Percentiles rank a stretch among this genome's conserved stretches.
Conservation (phyloP, 1,284 basidiomycete genomes). For the Bjerkandera adusta region DNA sequence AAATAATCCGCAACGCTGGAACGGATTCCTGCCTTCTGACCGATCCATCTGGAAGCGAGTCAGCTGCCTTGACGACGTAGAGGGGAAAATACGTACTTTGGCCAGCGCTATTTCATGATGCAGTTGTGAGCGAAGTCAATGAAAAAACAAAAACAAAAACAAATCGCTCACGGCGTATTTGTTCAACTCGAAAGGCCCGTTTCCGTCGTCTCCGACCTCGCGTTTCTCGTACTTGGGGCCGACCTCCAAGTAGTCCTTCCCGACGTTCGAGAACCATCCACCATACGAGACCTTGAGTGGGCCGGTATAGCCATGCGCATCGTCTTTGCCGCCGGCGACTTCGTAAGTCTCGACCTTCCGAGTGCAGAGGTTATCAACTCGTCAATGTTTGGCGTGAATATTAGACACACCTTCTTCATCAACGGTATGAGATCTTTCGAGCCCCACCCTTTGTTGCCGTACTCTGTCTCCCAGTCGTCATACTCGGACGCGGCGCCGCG, state of each 20-base stretch:
- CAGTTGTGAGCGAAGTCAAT: too few species aligned
- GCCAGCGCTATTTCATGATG: too few species aligned
- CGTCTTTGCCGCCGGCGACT: slow-evolving; percentile 6
- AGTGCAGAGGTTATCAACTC: neutral
- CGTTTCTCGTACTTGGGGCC: slow-evolving; percentile 26
- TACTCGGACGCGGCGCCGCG: slow-evolving; percentile 54
- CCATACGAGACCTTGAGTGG: slow-evolving; percentile 28
- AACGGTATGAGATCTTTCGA: slow-evolving; percentile 43
- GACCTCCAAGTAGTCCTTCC: slow-evolving; percentile 21
- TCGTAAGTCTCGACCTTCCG: slow-evolving; percentile 20
- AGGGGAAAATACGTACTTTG: too few species aligned
- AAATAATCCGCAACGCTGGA: slow-evolving; percentile 55
- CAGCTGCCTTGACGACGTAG: slow-evolving; percentile 15
- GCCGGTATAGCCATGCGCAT: slow-evolving; percentile 24
- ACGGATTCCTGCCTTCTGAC: slow-evolving; percentile 49
- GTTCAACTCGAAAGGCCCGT: slow-evolving; percentile 40
- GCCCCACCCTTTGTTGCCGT: slow-evolving; percentile 53
- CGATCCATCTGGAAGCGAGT: too few species aligned
- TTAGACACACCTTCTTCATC: slow-evolving; percentile 17
- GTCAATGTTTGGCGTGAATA: neutral
- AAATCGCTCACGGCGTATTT: slow-evolving; percentile 45
- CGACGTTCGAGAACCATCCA: slow-evolving; percentile 20
- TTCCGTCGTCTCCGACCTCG: slow-evolving; percentile 35
- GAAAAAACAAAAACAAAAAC: too few species aligned
- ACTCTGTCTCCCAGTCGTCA: slow-evolving; percentile 46